Evolutionary conservation across 2,329 filamentous ascomycete genomes (phyloP).

Genomic region (Arthrobotrys entomopaga): DNA sequence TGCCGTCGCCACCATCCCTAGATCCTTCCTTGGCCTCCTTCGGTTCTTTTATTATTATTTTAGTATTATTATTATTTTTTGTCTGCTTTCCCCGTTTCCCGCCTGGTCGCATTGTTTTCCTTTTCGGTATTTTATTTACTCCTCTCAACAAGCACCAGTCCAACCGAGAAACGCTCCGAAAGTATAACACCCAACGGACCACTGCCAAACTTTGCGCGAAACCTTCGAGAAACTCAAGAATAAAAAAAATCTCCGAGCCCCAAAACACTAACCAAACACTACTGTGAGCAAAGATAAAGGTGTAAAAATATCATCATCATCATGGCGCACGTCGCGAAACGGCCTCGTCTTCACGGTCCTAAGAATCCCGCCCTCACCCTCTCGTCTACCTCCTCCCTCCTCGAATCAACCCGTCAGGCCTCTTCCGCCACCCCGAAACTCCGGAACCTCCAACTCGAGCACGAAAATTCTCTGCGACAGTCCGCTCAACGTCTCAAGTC

Average conservation of each 20-base stretch:
- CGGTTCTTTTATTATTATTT: neutral
- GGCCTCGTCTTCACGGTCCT: constrained; percentile 46
- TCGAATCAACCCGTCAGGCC: constrained; percentile 35
- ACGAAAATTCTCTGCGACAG: constrained; percentile 71
- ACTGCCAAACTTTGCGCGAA: constrained; percentile 1
- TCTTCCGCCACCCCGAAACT: constrained; percentile 42
- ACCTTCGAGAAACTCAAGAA: neutral
- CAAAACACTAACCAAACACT: too few relatives aligned
- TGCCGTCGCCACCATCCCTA: constrained; percentile 34
- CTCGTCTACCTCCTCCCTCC: constrained; percentile 35
- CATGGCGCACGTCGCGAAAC: constrained; percentile 51
- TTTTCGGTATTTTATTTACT: constrained; percentile 54
- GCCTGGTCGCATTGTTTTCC: constrained; percentile 12
- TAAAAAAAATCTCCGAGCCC: neutral
- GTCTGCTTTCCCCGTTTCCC: neutral
- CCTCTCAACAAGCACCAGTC: neutral
- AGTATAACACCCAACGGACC: constrained; percentile 22
- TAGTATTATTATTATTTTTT: too few relatives aligned
- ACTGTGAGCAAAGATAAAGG: constrained; percentile 2
- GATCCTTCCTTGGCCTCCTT: constrained; percentile 36
- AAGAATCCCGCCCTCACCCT: constrained; percentile 49
- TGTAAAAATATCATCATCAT: neutral
- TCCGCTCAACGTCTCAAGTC: constrained; percentile 78
- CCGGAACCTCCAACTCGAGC: constrained; percentile 61
- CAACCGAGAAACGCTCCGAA: neutral